phyloP scores from a whole-genome alignment of 495 filamentous ascomycete genomes.

The Neurospora terricola region DNA sequence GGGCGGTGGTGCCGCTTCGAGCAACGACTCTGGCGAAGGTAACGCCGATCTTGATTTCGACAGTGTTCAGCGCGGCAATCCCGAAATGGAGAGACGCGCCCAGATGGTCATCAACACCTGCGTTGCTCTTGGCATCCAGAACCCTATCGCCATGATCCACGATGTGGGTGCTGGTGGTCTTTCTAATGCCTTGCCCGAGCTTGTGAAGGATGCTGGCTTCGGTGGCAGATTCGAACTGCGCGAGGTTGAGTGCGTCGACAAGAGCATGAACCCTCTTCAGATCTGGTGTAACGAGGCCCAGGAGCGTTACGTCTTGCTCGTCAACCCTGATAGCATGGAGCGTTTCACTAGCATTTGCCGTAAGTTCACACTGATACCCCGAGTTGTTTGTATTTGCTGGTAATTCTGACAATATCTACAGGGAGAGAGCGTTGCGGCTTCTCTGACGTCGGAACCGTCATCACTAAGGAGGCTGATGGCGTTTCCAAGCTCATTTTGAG shows the following conservation, averaged over 20 bases:
- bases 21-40: constrained; percentile 77
- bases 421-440: constrained; percentile 82
- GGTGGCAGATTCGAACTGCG: constrained; percentile 87
- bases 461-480: constrained; percentile 49
- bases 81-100: constrained; percentile 87
- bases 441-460: constrained; percentile 79
- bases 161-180: constrained; percentile 93
- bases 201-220: constrained; percentile 82
- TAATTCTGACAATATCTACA: constrained; percentile 11
- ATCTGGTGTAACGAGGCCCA: constrained; percentile 98
- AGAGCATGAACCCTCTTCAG: constrained; percentile 84
- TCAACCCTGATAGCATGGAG: constrained; percentile 69
- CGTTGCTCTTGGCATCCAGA: constrained; percentile 67
- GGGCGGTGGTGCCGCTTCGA: constrained; percentile 89
- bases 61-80: constrained; percentile 89
- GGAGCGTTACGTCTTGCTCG: constrained; percentile 82
- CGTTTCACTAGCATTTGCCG: constrained; percentile 73
- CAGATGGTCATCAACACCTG: constrained; percentile 97
- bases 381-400: not conserved
- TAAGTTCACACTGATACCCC: constrained; percentile 21
- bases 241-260: constrained; percentile 81
- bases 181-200: constrained; percentile 78
- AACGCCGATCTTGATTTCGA: constrained; percentile 90
- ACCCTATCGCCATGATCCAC: constrained; percentile 92
- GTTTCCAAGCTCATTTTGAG: constrained; percentile 66